Evolutionary conservation across 2,329 filamentous ascomycete species (phyloP), one percentile per base, ranked within the genome.

Genomic region (Ophiocordyceps camponoti-saundersi): DNA sequence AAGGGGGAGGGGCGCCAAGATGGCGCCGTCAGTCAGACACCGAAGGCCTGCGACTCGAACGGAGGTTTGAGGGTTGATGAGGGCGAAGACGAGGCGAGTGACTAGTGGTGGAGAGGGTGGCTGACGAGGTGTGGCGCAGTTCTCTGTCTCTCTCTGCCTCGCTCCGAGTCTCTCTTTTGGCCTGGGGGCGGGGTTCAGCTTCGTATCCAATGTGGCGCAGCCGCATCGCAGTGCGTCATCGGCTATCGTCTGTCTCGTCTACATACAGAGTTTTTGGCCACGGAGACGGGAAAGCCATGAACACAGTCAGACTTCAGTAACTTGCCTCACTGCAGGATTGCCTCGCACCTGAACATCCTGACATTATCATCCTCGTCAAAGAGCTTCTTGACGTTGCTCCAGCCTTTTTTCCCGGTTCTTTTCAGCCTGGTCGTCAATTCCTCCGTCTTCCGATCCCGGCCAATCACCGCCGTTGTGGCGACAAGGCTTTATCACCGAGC

Each of bases 381-480:
- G 8, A 4, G 4, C 23, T 26, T 26, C 23, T 26, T 26, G 23
- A 26, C 23, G 8, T 5, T 26, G 4, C 23, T 8, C 8, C 23
- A 26, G 23, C 23, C 23, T 26, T 26, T 26, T 26, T 26, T 26
- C 8, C 23, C 34, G 15, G n/a, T 16, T 3, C 3, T n/a, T n/a
- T 39, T 5, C 8, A 5, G 5, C 11, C 30, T 11, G 6, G 5
- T 39, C 6, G 23, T 26, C n/a, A 39, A n/a, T 18, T n/a, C 34
- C 34, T 39, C 34, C 13, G 34, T n/a, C 34, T 8, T 39, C n/a
- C 15, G 13, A 15, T 39, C 16, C 50, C 51, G 52, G 45, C 62
- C 62, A 65, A 65, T 65, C 47, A 57, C 26, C 46, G 48, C 21
- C 29, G 43, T 26, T 48, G 45, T 48, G 34, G 34, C 34, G 34